Conservation (phyloP, 495 filamentous ascomycete species). For the Xylaria cubensis region DNA sequence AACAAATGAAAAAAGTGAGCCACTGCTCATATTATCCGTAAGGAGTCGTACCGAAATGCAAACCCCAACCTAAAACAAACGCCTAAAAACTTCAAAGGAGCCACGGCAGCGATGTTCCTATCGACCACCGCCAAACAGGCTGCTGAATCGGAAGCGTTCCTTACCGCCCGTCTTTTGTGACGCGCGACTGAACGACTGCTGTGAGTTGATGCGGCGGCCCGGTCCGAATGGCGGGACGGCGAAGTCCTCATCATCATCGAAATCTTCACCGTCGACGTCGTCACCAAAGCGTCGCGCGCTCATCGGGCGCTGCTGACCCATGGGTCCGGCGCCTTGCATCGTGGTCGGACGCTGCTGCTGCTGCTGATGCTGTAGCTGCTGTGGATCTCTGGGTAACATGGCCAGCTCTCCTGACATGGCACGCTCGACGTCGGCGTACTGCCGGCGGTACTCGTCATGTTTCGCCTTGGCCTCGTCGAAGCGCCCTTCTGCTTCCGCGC, state of each 20-base stretch:
- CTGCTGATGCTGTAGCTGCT: slow-evolving; percentile 16
- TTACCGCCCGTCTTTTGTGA: slow-evolving; percentile 37
- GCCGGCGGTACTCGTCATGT: slow-evolving; percentile 41
- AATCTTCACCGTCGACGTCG: slow-evolving; percentile 30
- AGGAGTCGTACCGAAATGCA: background rate
- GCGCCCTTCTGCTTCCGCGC: slow-evolving; percentile 37
- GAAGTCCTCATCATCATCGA: slow-evolving; percentile 36
- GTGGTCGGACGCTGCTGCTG: slow-evolving; percentile 27
- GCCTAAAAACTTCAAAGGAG: background rate
- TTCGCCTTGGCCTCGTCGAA: slow-evolving; percentile 43
- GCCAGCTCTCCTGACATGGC: slow-evolving; percentile 38
- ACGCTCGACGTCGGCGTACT: slow-evolving; percentile 39
- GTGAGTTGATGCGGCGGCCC: slow-evolving; percentile 41
- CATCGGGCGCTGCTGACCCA: slow-evolving; percentile 37
- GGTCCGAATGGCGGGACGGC: slow-evolving; percentile 33
- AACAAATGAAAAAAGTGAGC: background rate
- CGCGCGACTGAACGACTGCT: slow-evolving; percentile 40
- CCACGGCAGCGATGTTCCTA: background rate
- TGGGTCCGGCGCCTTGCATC: slow-evolving; percentile 26
- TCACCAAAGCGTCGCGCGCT: slow-evolving; percentile 27
- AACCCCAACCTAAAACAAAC: background rate
- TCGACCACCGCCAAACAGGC: slow-evolving; percentile 35
- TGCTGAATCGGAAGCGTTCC: slow-evolving; percentile 41
- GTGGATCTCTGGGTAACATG: slow-evolving; percentile 28
- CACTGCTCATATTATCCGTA: background rate